phyloP scores from a whole-genome alignment of 2,329 filamentous ascomycete species.

The Pyrenophora tritici-repentis region DNA sequence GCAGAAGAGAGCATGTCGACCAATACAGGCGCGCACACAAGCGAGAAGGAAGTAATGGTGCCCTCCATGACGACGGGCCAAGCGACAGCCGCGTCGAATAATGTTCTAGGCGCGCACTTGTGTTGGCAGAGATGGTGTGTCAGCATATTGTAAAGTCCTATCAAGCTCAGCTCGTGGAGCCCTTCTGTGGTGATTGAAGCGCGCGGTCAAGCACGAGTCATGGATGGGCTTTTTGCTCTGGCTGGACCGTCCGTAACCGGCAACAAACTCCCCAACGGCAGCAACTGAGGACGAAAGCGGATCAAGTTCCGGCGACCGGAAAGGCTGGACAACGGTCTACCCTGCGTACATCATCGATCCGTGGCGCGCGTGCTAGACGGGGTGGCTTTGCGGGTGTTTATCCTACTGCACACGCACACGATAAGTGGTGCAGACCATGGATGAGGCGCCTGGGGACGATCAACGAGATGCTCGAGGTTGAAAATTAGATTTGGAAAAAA shows the following conservation, averaged over 20 bases:
- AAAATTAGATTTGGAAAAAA: slow-evolving; percentile 21
- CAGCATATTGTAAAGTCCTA: slow-evolving; percentile 4
- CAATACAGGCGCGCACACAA: slow-evolving; percentile 20
- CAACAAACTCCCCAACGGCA: slow-evolving; percentile 12
- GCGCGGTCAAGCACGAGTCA: slow-evolving; percentile 21
- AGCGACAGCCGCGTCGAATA: slow-evolving; percentile 15
- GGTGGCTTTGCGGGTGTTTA: slow-evolving; percentile 42
- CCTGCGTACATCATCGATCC: slow-evolving; percentile 33
- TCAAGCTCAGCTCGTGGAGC: slow-evolving; percentile 10
- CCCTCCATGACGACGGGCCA: slow-evolving; percentile 12
- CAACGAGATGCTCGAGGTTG: slow-evolving; percentile 34
- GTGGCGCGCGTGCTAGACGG: slow-evolving; percentile 39
- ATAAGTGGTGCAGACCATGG: slow-evolving; percentile 37
- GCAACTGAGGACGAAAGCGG: slow-evolving; percentile 21
- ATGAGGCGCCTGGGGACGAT: slow-evolving; percentile 32
- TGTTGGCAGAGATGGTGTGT: slow-evolving; percentile 10
- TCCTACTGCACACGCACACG: slow-evolving; percentile 39
- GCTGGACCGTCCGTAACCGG: slow-evolving; percentile 7
- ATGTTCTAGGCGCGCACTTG: slow-evolving; percentile 4
- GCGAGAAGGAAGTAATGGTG: slow-evolving; percentile 17
- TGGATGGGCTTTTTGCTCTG: slow-evolving; percentile 12
- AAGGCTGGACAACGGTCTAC: slow-evolving; percentile 25
- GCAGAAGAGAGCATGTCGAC: slow-evolving; percentile 19
- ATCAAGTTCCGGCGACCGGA: slow-evolving; percentile 11
- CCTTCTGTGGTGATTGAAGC: slow-evolving; percentile 16